Evolutionary conservation across 179 eudicot genomes (phyloP).

Genomic region (Nepenthes alata): DNA sequence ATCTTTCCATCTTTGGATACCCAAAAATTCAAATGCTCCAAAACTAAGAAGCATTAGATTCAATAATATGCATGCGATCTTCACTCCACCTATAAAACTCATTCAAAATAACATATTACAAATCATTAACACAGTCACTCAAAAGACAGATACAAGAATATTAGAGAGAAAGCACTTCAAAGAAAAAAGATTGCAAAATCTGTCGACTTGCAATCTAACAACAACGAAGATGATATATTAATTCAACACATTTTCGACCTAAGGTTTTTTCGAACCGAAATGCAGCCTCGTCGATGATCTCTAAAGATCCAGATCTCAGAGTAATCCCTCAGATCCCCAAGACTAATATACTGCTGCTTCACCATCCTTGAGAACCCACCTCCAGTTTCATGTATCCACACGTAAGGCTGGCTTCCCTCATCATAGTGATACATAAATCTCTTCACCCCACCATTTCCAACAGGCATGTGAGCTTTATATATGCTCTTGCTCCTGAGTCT

Average conservation of each 20-base stretch:
- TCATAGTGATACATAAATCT: slow-evolving; percentile 43
- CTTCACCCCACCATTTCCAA: slow-evolving; percentile 7
- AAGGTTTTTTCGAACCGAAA: slow-evolving; percentile 50
- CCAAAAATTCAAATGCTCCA: too few species aligned
- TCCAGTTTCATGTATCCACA: slow-evolving; percentile 63
- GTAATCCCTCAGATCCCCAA: slow-evolving; percentile 72
- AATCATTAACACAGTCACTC: too few species aligned
- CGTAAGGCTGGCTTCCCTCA: slow-evolving; percentile 60
- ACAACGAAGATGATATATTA: too few species aligned
- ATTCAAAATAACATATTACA: too few species aligned
- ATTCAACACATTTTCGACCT: neutral
- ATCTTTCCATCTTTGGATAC: too few species aligned
- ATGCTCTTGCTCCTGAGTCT: slow-evolving; percentile 53
- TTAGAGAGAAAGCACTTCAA: too few species aligned
- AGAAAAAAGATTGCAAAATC: too few species aligned
- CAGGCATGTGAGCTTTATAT: slow-evolving; percentile 58
- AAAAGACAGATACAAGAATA: too few species aligned
- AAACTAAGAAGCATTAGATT: too few species aligned
- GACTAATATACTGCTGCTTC: slow-evolving; percentile 74
- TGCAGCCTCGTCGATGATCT: slow-evolving; percentile 70
- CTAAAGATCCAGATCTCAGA: slow-evolving; percentile 64
- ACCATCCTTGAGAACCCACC: slow-evolving; percentile 64
- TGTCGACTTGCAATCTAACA: too few species aligned
- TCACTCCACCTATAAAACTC: too few species aligned
- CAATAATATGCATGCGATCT: too few species aligned